Percentiles rank a stretch among this genome's conserved stretches.
phyloP scores from a whole-genome alignment of 2,329 filamentous ascomycete genomes.

The Coniochaeta hoffmannii region DNA sequence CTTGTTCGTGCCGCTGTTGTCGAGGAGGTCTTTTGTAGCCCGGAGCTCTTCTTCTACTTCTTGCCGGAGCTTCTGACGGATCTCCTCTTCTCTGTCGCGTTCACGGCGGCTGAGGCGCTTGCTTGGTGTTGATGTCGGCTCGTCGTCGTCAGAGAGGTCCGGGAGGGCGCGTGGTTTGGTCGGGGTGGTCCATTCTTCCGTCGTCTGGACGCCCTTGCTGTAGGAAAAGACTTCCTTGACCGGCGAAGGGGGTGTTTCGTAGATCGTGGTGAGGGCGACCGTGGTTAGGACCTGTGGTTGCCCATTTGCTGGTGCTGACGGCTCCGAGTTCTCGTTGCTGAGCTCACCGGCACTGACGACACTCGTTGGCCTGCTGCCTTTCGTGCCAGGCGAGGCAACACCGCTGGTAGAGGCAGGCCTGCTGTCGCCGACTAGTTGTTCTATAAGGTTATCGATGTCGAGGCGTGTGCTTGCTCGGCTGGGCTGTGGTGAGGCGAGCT shows the following conservation, averaged over 20 bases:
- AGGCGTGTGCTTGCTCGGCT: constrained; percentile 61
- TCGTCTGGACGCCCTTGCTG: constrained; percentile 93
- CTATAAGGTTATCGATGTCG: constrained; percentile 81
- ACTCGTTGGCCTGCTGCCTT: constrained; percentile 76
- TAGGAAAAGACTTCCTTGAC: constrained; percentile 87
- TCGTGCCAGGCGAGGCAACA: constrained; percentile 56
- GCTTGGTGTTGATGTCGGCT: constrained; percentile 43
- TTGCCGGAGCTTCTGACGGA: constrained; percentile 72
- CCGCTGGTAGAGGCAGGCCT: constrained; percentile 60
- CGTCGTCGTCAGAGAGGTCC: constrained; percentile 55
- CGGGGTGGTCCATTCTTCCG: constrained; percentile 60
- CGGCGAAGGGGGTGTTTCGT: constrained; percentile 70
- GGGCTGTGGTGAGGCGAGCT: constrained; percentile 65
- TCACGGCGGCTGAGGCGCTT: constrained; percentile 75
- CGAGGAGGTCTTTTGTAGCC: constrained; percentile 55
- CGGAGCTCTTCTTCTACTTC: constrained; percentile 92
- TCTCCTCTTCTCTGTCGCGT: constrained; percentile 78
- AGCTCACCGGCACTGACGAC: constrained; percentile 75
- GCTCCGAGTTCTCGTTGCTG: constrained; percentile 65
- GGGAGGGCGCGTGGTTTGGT: constrained; percentile 46
- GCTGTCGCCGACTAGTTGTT: constrained; percentile 72
- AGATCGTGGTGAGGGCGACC: constrained; percentile 66
- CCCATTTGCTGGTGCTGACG: constrained; percentile 35
- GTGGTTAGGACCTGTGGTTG: constrained; percentile 66
- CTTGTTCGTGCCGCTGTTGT: constrained; percentile 40